Conservation (phyloP, 2,329 filamentous ascomycete species). For the Aulographum hederae region DNA sequence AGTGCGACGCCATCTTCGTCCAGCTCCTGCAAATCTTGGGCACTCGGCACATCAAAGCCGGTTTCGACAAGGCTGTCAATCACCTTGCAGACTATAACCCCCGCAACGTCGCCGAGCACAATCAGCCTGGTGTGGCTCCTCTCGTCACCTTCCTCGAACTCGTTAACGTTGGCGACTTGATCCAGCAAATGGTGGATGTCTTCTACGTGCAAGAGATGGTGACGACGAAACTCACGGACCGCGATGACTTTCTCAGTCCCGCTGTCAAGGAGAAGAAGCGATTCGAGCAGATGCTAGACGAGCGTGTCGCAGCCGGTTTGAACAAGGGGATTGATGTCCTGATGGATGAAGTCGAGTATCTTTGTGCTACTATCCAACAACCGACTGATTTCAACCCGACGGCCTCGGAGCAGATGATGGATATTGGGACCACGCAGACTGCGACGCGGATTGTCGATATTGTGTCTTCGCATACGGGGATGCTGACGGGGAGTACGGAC, state of each 20-base stretch:
- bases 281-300: slow-evolving; percentile 97
- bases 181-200: slow-evolving; percentile 97
- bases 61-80: slow-evolving; percentile 80
- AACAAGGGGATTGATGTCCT: slow-evolving; percentile 97
- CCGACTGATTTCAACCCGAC: slow-evolving; percentile 81
- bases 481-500: slow-evolving; percentile 88
- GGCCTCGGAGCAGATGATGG: slow-evolving; percentile 18
- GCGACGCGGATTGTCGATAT: slow-evolving; percentile 68
- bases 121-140: slow-evolving; percentile 46
- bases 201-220: slow-evolving; percentile 95
- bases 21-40: slow-evolving; percentile 69
- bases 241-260: slow-evolving; percentile 86
- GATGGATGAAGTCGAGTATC: slow-evolving; percentile 95
- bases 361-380: slow-evolving; percentile 72
- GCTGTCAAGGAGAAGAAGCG: slow-evolving; percentile 92
- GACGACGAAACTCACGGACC: slow-evolving; percentile 63
- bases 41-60: slow-evolving; percentile 71
- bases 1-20: slow-evolving; percentile 82
- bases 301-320: slow-evolving; percentile 83
- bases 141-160: slow-evolving; percentile 92
- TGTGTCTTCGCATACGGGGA: slow-evolving; percentile 73
- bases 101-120: slow-evolving; percentile 56
- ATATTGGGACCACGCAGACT: slow-evolving; percentile 60
- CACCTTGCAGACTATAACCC: slow-evolving; percentile 88
- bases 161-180: slow-evolving; percentile 93